A percentile compares a stretch with the other conserved stretches of the same genome.
These are phyloP conservation scores for Vigna trinervia DNA, from an alignment of 306 rosid species.

Conservation along the genomic window DNA sequence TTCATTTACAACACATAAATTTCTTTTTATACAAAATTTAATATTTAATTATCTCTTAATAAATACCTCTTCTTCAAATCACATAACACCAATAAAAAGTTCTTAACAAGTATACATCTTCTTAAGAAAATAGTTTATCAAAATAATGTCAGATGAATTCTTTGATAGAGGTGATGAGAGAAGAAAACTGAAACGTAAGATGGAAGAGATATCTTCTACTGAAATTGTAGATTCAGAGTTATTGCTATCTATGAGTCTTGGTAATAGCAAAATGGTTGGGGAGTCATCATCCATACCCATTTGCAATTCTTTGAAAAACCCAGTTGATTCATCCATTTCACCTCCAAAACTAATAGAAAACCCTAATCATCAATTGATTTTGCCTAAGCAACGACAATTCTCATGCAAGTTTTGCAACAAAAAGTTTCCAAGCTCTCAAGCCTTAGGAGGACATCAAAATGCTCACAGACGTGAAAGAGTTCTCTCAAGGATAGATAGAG, in stretches of 20 bases:
- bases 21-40: neutral
- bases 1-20: neutral
- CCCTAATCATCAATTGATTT: neutral
- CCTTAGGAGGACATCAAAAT: constrained; percentile 79
- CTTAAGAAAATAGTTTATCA: neutral
- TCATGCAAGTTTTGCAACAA: constrained; percentile 36
- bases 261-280: neutral
- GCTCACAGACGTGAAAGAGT: constrained; percentile 72
- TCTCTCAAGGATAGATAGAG: constrained; percentile 38
- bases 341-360: neutral
- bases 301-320: neutral
- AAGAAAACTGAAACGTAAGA: neutral
- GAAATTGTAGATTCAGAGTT: neutral
- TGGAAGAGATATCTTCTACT: neutral
- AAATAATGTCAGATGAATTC: constrained; percentile 16
- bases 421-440: constrained; percentile 56
- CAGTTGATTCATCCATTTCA: neutral
- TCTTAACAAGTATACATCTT: neutral
- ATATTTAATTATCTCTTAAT: neutral
- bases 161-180: neutral
- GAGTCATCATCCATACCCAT: neutral
- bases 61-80: constrained; percentile 20
- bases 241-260: neutral
- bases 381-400: neutral
- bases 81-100: neutral